Base-by-base conservation (phyloP, 1,284 basidiomycete genomes). In the Moesziomyces sp. region DNA sequence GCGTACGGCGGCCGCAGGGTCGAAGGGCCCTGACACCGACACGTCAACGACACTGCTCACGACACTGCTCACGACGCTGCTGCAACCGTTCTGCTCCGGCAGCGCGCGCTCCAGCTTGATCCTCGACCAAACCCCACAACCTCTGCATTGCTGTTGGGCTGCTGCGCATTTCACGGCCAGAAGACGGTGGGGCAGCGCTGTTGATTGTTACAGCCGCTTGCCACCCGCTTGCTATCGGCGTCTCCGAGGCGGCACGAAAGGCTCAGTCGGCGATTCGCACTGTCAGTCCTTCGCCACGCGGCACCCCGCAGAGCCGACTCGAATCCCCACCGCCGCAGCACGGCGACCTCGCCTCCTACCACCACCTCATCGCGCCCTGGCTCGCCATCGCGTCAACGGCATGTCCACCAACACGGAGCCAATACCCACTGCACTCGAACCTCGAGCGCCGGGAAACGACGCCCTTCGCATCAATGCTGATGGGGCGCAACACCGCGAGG, bases 321-420 rank as follows among this genome's bases (percentile, higher is more conserved):
- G 30, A 33, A 3, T 4, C 4, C 13, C 10, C 30, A 33, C 30
- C 30, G 30, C 30, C 30, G 4, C 30, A 3, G 2, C 38, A 2
- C 38, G 5, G 16, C 38, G 38, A 18, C 38, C 5, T n/a, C 7
- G 14, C 38, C 16, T 18, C 18, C 16, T 8, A 18, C 38, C 16
- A 40, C 38, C 16, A 40, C 38, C 14, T n/a, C 16, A 8, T 18
- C 38, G 18, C 38, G 38, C 38, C 38, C 18, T 40, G 38, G 38
- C 16, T 40, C 38, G 38, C 38, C 38, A n/a, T 40, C 38, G 38
- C 38, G 38, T 52, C 6, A 14, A 9, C 44, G 52, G 50, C 23
- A 70, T 70, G 67, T 70, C 67, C 7, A 64, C 61, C 24, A 70
- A 53, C 46, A 43, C 42, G 10, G 59, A 58, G 43, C 16, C 51